Evolutionary conservation across 305 asterid genomes (phyloP), one percentile per base, ranked within the genome.

Genomic region (Fraxinus ornus): DNA sequence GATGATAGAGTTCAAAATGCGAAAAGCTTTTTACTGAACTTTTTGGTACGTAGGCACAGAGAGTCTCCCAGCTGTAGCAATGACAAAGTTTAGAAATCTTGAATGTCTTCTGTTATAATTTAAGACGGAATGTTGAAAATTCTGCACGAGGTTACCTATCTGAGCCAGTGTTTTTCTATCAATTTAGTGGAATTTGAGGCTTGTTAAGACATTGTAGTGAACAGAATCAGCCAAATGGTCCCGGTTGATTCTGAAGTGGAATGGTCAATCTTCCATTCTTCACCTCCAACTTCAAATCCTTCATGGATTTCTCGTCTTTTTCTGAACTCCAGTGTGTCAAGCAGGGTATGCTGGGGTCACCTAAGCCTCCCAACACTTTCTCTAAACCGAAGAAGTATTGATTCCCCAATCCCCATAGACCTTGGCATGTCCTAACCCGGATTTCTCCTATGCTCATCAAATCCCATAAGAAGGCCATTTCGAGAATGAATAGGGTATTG

Each of bases 221-320:
- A 91, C 91, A 0, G 95, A 97, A 79, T 95, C 98, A 78, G 97
- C 86, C 93, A 95, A 87, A 80, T 92, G 98, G 82, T 94, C 49
- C 97, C 57, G 94, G 82, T 39, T 92, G 86, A 90, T 94, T 94
- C 76, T 94, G 97, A 85, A 1, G 91, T 0, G 98, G 97, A 5
- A 95, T 94, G 33, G 98, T 98, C 90, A 94, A 75, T 57, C 98
- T 88, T 52, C 98, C 98, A 79, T 95, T 95, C 93, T 94, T 95
- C 41, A 95, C 98, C 88, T 94, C 91, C 76, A 94, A 74, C 91
- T 92, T 95, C 94, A 92, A 85, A 0, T 92, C 97, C 90, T 89
- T 94, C 88, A 92, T 5, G 0, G 97, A 94, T 82, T 95, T 95
- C 90, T 94, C 97, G 13, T 95, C 97, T 85, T 94, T 94, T 13